Conservation (phyloP, 768 basidiomycete genomes). For the Xerocomus spinulosus region DNA sequence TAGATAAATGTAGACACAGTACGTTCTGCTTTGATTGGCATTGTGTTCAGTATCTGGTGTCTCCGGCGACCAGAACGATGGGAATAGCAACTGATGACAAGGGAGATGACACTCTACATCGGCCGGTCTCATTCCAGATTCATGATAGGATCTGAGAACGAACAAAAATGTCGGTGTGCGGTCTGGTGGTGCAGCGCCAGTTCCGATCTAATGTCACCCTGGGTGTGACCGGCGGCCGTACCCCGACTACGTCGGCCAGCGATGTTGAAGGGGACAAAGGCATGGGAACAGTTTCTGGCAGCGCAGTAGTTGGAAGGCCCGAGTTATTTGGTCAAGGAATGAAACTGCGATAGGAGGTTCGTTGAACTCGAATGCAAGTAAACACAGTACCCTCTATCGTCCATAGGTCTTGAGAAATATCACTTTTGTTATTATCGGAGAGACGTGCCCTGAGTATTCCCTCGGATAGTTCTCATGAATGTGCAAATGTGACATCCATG, state of each 20-base stretch:
- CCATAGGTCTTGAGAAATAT: no score
- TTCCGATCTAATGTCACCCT: constrained; percentile 38
- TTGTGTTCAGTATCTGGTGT: no score
- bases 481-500: neutral
- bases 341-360: no score
- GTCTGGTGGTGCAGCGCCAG: constrained; percentile 56
- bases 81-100: no score
- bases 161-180: constrained; percentile 51
- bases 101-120: constrained; percentile 63
- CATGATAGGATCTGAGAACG: neutral
- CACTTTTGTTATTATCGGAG: no score
- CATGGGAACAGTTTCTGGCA: no score
- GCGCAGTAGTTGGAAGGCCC: no score
- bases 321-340: no score
- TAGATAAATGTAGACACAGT: no score
- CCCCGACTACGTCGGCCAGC: constrained; percentile 17
- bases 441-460: neutral
- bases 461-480: neutral
- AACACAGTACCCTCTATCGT: no score
- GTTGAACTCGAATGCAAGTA: no score
- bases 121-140: constrained; percentile 35
- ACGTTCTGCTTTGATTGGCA: no score
- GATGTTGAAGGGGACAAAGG: constrained; percentile 7
- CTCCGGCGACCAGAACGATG: constrained; percentile 56
- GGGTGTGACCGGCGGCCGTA: constrained; percentile 5